Evolutionary conservation across 208 protist species (phyloP).

Genomic region (Acanthamoeba royreba): DNA sequence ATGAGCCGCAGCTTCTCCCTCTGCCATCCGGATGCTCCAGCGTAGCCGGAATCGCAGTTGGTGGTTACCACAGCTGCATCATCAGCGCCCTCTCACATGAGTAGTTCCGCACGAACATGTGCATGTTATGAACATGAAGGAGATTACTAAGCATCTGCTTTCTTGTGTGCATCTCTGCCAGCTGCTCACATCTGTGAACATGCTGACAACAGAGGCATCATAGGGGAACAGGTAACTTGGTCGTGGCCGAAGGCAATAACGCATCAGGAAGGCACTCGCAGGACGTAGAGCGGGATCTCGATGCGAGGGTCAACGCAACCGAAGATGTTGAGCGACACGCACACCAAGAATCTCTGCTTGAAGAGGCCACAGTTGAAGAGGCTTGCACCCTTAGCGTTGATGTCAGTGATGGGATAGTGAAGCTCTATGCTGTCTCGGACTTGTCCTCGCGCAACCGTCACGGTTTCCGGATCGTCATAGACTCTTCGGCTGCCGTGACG

Average conservation of each 20-base stretch:
- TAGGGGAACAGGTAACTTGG: too few species aligned
- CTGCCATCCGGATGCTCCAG: background rate
- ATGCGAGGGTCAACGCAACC: background rate
- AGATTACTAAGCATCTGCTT: too few species aligned
- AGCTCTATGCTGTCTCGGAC: background rate
- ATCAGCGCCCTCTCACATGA: too few species aligned
- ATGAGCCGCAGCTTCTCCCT: background rate
- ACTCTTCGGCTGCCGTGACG: background rate
- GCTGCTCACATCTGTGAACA: too few species aligned
- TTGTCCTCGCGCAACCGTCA: background rate
- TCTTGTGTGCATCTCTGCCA: too few species aligned
- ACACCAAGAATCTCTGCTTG: background rate
- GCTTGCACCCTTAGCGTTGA: background rate
- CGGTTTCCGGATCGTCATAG: background rate
- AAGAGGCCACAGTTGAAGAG: background rate
- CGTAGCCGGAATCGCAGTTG: background rate
- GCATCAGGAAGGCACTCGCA: background rate
- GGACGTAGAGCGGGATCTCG: background rate
- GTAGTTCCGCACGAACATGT: too few species aligned
- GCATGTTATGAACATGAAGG: too few species aligned
- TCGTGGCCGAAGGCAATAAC: too few species aligned
- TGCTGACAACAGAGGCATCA: too few species aligned
- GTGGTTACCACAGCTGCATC: background rate
- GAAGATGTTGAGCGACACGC: slow-evolving; percentile 1
- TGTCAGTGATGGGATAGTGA: background rate